Evolutionary conservation across 495 filamentous ascomycete species (phyloP), one percentile per base, ranked within the genome.

Genomic region (Penicillium antarcticum): DNA sequence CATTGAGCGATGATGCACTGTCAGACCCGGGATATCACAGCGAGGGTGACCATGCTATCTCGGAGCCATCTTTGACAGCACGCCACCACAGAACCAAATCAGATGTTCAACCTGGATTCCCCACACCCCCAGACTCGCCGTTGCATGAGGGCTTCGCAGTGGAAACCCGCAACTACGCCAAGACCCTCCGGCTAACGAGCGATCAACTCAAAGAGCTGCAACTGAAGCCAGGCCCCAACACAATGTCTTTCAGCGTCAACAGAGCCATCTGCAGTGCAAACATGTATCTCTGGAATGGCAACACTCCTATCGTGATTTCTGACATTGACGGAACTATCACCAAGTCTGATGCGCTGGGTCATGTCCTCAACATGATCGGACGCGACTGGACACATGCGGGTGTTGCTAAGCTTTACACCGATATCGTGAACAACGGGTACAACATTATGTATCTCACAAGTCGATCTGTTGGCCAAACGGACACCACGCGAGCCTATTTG

Each of bases 291-390:
- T 97, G 94, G 94, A 85, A 80, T 56, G 80, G 92, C 51, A 88
- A 94, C 56, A 85, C 83, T 0, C 95, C 94, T 0, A 91, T 97
- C 42, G 92, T 99, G 19, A 96, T 99, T 55, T 97, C 92, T 11
- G 94, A 99, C 70, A 96, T 99, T 58, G 94, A 99, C 72, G 94
- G 94, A 18, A 99, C 94, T 17, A 99, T 99, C 57, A 99, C 94
- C 40, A 99, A 97, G 74, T 96, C 92, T 5, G 94, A 99, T 74
- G 94, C 92, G 5, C 75, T 97, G 14, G 94, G 94, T n/a, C 94
- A 99, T 56, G 91, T 99, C 42, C 70, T 99, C 37, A 97, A 94
- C 71, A 95, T 94, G 87, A 91, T 99, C 51, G 94, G 94, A 24
- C 87, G 94, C 48, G 94, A 99, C 66, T 99, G 94, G 94, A 99